Evolutionary conservation across 768 basidiomycete species (phyloP).

Genomic region (Lactifluus hygrophoroides): DNA sequence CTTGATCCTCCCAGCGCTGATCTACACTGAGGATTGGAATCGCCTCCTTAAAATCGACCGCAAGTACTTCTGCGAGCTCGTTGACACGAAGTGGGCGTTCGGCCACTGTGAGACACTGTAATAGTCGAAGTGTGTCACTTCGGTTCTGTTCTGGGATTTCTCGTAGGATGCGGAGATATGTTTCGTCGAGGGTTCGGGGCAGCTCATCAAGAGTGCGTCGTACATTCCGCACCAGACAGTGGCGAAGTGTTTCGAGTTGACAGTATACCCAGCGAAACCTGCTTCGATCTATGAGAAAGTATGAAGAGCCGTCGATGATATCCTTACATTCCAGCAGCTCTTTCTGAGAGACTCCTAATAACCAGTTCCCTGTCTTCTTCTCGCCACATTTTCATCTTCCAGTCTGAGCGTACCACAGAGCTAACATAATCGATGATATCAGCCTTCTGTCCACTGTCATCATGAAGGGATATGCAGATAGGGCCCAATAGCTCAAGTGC

Average conservation of each 20-base stretch:
- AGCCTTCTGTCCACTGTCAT: not conserved
- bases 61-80: not conserved
- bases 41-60: not conserved
- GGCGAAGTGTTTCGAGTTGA: not conserved
- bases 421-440: too few relatives aligned
- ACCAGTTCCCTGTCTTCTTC: not conserved
- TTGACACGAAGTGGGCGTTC: not conserved
- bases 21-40: not conserved
- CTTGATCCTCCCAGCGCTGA: not conserved
- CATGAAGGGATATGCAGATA: too few relatives aligned
- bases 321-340: constrained; percentile 2
- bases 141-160: not conserved
- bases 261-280: constrained; percentile 8
- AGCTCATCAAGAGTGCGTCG: not conserved
- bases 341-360: not conserved
- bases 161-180: not conserved
- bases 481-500: too few relatives aligned
- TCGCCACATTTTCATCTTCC: not conserved
- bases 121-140: not conserved
- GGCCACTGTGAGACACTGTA: not conserved
- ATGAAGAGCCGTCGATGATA: not conserved
- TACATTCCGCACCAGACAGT: not conserved
- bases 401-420: not conserved
- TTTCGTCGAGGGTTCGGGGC: not conserved
- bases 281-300: not conserved